Percentiles rank a stretch among this genome's conserved stretches.
These are phyloP conservation scores for Microthyrium microscopicum DNA, from an alignment of 2,329 filamentous ascomycete species.

Conservation along the genomic window DNA sequence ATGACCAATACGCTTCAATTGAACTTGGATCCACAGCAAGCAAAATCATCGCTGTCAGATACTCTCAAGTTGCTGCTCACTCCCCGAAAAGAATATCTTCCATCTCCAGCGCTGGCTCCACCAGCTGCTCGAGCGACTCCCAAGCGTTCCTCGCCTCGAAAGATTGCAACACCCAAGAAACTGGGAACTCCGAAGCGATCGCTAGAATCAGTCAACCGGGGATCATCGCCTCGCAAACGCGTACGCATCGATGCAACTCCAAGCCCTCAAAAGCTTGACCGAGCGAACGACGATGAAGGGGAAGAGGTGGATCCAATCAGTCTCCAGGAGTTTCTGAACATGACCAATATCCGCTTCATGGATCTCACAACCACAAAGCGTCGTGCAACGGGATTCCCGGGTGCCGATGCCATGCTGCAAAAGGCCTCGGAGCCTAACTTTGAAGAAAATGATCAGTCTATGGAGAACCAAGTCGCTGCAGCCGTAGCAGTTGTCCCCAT, in stretches of 20 bases:
- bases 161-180: slow-evolving; percentile 21
- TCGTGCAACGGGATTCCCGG: slow-evolving; percentile 50
- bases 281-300: slow-evolving; percentile 10
- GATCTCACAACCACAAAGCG: slow-evolving; percentile 93
- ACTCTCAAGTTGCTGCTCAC: slow-evolving; percentile 32
- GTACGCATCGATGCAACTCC: slow-evolving; percentile 10
- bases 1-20: no score
- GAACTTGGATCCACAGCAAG: no score
- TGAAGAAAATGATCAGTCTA: slow-evolving; percentile 30
- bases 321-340: slow-evolving; percentile 79
- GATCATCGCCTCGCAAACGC: slow-evolving; percentile 22
- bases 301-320: slow-evolving; percentile 48
- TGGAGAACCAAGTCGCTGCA: slow-evolving; percentile 71
- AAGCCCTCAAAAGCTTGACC: slow-evolving; percentile 5
- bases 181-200: slow-evolving; percentile 17
- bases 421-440: slow-evolving; percentile 14
- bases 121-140: slow-evolving; percentile 18
- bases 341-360: slow-evolving; percentile 97
- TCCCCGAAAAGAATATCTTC: slow-evolving; percentile 27
- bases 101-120: slow-evolving; percentile 21
- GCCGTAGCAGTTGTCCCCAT: slow-evolving; percentile 84
- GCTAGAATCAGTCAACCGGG: no score
- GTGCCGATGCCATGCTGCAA: slow-evolving; percentile 33
- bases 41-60: slow-evolving; percentile 21
- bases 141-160: slow-evolving; percentile 14